Conservation (phyloP, 2,329 filamentous ascomycete genomes). For the Chalara sp. region DNA sequence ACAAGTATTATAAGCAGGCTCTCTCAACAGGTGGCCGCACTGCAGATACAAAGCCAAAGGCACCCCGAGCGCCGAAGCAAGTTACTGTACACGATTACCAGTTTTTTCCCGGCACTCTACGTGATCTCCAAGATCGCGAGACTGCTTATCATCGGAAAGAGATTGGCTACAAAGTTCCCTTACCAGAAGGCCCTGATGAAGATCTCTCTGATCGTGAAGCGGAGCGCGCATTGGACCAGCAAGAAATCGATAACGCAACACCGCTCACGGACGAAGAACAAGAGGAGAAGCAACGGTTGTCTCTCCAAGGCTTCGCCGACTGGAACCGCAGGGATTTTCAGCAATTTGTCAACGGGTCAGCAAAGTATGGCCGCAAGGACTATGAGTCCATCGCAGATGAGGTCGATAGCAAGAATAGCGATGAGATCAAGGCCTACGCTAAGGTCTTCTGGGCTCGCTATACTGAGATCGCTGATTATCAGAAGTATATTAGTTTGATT, state of each 20-base stretch:
- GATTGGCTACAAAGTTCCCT: conserved; percentile 87
- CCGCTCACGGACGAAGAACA: conserved; percentile 85
- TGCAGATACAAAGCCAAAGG: conserved; percentile 85
- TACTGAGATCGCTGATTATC: conserved; percentile 81
- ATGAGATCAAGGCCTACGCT: conserved; percentile 85
- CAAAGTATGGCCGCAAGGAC: conserved; percentile 82
- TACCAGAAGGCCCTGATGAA: conserved; percentile 86
- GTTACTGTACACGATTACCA: conserved; percentile 92
- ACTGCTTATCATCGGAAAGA: conserved; percentile 95
- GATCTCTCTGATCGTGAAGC: conserved; percentile 79
- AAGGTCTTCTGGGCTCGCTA: conserved; percentile 97
- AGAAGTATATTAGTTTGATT: conserved; percentile 82
- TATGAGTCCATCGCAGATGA: conserved; percentile 82
- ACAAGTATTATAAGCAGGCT: conserved; percentile 94
- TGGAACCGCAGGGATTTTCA: conserved; percentile 99
- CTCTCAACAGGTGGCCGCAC: conserved; percentile 72
- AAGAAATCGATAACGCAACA: conserved; percentile 87
- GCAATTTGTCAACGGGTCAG: conserved; percentile 93
- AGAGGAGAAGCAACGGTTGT: conserved; percentile 76
- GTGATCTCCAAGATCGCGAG: conserved; percentile 90
- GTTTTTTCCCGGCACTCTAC: conserved; percentile 81
- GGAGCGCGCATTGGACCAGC: conserved; percentile 79
- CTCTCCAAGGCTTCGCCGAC: conserved; percentile 78
- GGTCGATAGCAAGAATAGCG: conserved; percentile 79
- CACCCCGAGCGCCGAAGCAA: conserved; percentile 92